These are phyloP conservation scores for Scedosporium aurantiacum DNA, from an alignment of 2,329 filamentous ascomycete species.

Conservation along the genomic window DNA sequence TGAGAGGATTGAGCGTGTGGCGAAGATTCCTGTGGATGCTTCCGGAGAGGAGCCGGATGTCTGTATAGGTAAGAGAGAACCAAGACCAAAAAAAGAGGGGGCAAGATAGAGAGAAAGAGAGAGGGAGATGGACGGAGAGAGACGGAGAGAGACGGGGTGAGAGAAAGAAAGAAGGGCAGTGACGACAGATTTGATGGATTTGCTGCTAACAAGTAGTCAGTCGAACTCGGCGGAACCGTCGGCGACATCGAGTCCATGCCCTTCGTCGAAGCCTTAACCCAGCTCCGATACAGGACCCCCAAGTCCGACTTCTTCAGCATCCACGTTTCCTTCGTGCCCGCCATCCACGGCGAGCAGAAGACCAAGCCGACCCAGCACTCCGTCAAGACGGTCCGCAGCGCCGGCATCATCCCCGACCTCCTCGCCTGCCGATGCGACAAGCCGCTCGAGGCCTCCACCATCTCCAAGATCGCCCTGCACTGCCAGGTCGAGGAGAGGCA, in stretches of 20 bases:
- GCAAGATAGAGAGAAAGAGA: too few relatives aligned
- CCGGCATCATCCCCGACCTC: slow-evolving; percentile 62
- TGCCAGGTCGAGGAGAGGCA: slow-evolving; percentile 81
- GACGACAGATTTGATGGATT: not conserved
- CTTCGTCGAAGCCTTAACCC: slow-evolving; percentile 77
- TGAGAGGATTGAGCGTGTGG: slow-evolving; percentile 83
- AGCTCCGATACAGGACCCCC: slow-evolving; percentile 62
- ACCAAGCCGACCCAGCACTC: slow-evolving; percentile 94
- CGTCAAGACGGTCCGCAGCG: slow-evolving; percentile 72
- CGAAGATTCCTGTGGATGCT: slow-evolving; percentile 76
- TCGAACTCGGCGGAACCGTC: slow-evolving; percentile 44
- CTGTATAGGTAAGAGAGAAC: slow-evolving; percentile 58
- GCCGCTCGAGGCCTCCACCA: slow-evolving; percentile 60
- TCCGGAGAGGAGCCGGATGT: slow-evolving; percentile 76
- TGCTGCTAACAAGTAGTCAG: not conserved
- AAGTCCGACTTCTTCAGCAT: slow-evolving; percentile 79
- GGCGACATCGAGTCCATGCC: slow-evolving; percentile 79
- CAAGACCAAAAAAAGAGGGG: not conserved
- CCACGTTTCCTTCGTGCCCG: slow-evolving; percentile 78
- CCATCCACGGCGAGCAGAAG: slow-evolving; percentile 64
- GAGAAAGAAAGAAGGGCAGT: too few relatives aligned
- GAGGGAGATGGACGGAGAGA: too few relatives aligned
- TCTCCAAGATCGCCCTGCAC: slow-evolving; percentile 78
- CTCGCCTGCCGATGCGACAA: slow-evolving; percentile 85
- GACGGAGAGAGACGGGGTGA: too few relatives aligned